phyloP scores from a whole-genome alignment of 306 rosid species.

The Oxytropis ochrocephala region DNA sequence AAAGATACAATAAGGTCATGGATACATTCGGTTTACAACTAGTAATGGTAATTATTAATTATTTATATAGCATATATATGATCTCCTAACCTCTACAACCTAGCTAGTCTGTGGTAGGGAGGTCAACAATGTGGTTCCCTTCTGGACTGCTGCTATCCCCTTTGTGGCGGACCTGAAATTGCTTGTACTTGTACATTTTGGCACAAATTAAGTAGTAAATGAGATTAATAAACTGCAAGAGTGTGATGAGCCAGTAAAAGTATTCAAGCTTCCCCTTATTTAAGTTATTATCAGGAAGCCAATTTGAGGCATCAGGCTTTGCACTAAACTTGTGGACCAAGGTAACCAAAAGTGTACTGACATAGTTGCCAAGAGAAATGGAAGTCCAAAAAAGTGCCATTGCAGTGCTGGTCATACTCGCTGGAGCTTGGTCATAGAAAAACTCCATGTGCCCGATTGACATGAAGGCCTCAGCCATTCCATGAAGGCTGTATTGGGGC shows the following conservation, averaged over 20 bases:
- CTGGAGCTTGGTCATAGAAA: constrained; percentile 91
- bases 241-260: constrained; percentile 78
- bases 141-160: constrained; percentile 22
- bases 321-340: constrained; percentile 61
- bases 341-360: constrained; percentile 63
- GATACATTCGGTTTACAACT: not conserved
- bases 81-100: not conserved
- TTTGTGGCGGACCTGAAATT: constrained; percentile 47
- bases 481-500: constrained; percentile 86
- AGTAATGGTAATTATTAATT: not conserved
- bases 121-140: constrained; percentile 50
- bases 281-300: constrained; percentile 74
- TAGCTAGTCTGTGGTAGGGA: constrained; percentile 6
- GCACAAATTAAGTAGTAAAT: constrained; percentile 61
- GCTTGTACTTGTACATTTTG: constrained; percentile 59
- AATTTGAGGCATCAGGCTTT: constrained; percentile 62
- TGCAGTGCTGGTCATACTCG: constrained; percentile 92
- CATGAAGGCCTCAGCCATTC: constrained; percentile 95
- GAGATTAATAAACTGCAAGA: constrained; percentile 51
- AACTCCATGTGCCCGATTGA: constrained; percentile 88
- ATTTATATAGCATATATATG: not conserved
- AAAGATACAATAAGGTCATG: not conserved
- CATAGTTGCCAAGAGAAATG: constrained; percentile 57
- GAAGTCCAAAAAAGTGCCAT: constrained; percentile 78
- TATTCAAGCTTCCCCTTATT: constrained; percentile 72